Evolutionary conservation across 768 basidiomycete species (phyloP).

Genomic region (Daedaleopsis nitida): DNA sequence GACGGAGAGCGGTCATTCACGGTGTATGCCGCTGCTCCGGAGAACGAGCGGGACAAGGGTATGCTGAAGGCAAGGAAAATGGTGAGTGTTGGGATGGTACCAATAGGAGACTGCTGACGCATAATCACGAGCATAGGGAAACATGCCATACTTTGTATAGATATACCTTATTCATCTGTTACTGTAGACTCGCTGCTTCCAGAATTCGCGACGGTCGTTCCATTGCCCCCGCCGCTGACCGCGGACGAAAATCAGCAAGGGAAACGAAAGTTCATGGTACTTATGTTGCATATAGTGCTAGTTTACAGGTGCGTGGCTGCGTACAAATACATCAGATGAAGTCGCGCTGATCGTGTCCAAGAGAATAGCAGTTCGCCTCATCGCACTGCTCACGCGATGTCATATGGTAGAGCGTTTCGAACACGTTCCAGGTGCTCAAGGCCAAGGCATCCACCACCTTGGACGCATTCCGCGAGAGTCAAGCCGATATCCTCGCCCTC

Average conservation of each 20-base stretch:
- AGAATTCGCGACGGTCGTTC: neutral
- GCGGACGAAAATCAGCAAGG: no score
- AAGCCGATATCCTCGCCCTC: slow-evolving; percentile 49
- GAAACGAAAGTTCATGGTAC: no score
- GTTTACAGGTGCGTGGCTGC: neutral
- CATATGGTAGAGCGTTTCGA: slow-evolving; percentile 38
- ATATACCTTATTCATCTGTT: slow-evolving; percentile 1
- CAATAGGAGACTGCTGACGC: neutral
- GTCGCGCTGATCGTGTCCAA: neutral
- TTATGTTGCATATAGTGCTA: neutral
- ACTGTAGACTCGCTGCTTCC: neutral
- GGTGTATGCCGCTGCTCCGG: slow-evolving; percentile 84
- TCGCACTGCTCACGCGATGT: slow-evolving; percentile 7
- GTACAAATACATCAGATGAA: neutral
- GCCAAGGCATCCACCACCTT: slow-evolving; percentile 26
- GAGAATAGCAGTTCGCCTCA: neutral
- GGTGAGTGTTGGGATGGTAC: slow-evolving; percentile 47
- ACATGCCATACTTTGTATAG: slow-evolving; percentile 59
- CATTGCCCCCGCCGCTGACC: no score
- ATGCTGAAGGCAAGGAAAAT: slow-evolving; percentile 68
- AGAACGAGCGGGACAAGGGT: slow-evolving; percentile 85
- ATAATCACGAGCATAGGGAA: slow-evolving; percentile 36
- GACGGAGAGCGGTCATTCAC: slow-evolving; percentile 69
- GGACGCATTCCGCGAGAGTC: slow-evolving; percentile 46
- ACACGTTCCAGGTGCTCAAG: slow-evolving; percentile 31